A percentile compares a stretch with the other conserved stretches of the same genome.
Evolutionary conservation across 306 rosid species (phyloP).

Genomic region (Cucurbita argyrosperma): DNA sequence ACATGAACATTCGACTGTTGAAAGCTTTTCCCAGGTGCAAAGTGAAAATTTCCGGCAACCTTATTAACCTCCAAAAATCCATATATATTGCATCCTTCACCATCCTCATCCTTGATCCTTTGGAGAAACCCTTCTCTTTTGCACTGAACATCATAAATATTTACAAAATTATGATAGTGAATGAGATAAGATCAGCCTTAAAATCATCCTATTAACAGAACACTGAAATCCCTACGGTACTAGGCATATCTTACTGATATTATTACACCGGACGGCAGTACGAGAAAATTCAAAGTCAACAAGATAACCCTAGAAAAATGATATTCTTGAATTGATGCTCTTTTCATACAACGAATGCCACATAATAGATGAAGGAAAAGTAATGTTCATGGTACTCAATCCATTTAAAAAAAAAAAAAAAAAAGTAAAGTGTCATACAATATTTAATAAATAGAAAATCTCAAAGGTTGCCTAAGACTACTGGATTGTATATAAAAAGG

Average conservation of each 20-base stretch:
- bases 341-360: neutral
- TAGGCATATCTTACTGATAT: neutral
- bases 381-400: neutral
- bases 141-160: constrained; percentile 40
- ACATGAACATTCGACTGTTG: constrained; percentile 89
- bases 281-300: neutral
- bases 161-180: neutral
- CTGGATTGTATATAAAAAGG: neutral
- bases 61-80: constrained; percentile 94
- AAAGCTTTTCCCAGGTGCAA: constrained; percentile 98
- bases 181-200: neutral
- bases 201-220: neutral
- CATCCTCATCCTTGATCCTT: constrained; percentile 89
- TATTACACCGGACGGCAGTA: neutral
- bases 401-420: no score
- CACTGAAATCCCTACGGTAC: neutral
- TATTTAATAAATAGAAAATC: neutral
- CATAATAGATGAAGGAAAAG: neutral
- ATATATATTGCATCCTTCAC: constrained; percentile 93
- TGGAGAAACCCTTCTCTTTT: constrained; percentile 97
- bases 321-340: neutral
- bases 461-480: neutral
- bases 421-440: neutral
- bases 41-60: constrained; percentile 96
- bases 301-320: neutral